A percentile compares a stretch with the other conserved stretches of the same genome.
Conservation (phyloP, 2,329 filamentous ascomycete genomes). For the Cadophora malorum region DNA sequence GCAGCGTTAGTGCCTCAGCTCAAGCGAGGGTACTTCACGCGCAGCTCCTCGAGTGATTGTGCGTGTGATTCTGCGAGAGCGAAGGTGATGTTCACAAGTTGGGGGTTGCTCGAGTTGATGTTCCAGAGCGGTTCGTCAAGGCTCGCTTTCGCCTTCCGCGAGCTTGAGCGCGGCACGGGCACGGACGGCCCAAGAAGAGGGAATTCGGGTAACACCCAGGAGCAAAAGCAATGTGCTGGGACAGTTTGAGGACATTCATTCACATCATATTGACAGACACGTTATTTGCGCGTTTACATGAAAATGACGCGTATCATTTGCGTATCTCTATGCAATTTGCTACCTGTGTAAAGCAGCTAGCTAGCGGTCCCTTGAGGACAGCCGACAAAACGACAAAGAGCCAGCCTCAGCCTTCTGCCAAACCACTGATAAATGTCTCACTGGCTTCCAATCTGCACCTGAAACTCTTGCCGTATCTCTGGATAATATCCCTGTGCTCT, state of each 20-base stretch:
- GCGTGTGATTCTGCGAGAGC: not conserved
- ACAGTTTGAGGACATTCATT: conserved; percentile 2
- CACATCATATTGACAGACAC: not conserved
- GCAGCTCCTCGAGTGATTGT: conserved; percentile 12
- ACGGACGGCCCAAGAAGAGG: conserved; percentile 3
- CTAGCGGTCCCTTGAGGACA: not conserved
- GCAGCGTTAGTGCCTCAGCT: conserved; percentile 12
- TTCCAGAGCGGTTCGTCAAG: conserved; percentile 4
- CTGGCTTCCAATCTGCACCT: not conserved
- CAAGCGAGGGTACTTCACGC: conserved; percentile 9
- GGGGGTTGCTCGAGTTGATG: conserved; percentile 4
- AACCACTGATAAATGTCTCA: not conserved
- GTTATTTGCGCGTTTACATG: not conserved
- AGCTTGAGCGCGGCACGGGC: conserved; percentile 1
- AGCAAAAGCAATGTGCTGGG: not conserved
- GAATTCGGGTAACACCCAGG: conserved; percentile 8
- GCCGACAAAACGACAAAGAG: not conserved
- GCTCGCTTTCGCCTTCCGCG: not conserved
- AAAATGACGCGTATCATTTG: not conserved
- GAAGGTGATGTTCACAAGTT: conserved; percentile 4
- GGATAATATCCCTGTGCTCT: not conserved
- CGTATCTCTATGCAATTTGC: not conserved
- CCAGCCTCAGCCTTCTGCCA: not conserved
- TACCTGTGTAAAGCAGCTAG: not conserved
- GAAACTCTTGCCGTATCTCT: not conserved